Conservation (phyloP, 148 eudicot genomes). For the Cornus suecica region DNA sequence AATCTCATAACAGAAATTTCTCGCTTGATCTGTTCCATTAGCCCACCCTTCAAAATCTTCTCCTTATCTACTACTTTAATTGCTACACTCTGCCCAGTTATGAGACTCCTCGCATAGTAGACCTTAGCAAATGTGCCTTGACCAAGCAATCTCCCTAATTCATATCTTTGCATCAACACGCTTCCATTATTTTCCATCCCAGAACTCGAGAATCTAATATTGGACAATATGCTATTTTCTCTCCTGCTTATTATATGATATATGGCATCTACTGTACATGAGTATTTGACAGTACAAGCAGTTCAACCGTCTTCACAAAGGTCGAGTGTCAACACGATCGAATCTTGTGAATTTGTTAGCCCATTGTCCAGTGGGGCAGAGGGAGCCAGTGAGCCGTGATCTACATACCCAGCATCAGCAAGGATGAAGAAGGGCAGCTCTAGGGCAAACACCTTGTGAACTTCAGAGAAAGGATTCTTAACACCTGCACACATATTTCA, state of each 20-base stretch:
- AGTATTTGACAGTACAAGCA: not conserved
- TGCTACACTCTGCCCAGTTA: conserved; percentile 63
- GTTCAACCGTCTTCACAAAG: conserved; percentile 26
- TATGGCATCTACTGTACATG: conserved; percentile 8
- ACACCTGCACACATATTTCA: conserved; percentile 38
- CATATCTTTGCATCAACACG: conserved; percentile 57
- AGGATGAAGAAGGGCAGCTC: conserved; percentile 15
- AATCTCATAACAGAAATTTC: conserved; percentile 70
- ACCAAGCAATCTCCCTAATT: conserved; percentile 65
- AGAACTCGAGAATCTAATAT: not conserved
- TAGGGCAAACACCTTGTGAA: conserved; percentile 11
- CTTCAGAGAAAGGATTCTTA: conserved; percentile 19
- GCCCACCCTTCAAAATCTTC: conserved; percentile 52
- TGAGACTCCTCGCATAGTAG: conserved; percentile 53
- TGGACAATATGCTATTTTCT: not conserved
- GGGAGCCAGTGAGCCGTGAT: conserved; percentile 16
- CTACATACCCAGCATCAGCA: conserved; percentile 18
- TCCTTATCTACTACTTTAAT: conserved; percentile 73
- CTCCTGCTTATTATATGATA: conserved; percentile 10
- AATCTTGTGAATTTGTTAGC: conserved; percentile 2
- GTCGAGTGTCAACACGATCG: conserved; percentile 2
- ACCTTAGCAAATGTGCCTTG: conserved; percentile 85
- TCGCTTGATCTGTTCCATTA: conserved; percentile 61
- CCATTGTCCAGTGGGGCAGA: conserved; percentile 12
- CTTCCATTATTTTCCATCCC: conserved; percentile 45